Conservation (phyloP, 2,329 filamentous ascomycete species). For the Huntiella savannae region DNA sequence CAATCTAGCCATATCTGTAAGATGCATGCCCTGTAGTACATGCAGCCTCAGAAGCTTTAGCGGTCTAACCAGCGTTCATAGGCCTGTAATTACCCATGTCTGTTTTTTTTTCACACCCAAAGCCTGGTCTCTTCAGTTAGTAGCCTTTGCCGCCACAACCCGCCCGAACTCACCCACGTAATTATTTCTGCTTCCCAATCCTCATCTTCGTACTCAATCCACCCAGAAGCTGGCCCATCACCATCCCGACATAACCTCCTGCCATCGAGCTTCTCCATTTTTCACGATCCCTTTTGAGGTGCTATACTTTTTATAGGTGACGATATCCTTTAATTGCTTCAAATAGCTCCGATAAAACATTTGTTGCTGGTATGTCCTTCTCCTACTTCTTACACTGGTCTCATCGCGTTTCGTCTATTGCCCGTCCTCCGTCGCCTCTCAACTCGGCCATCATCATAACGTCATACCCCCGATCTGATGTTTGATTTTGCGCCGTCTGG, state of each 20-base stretch:
- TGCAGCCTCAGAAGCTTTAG: too few relatives aligned
- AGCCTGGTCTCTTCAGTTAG: too few relatives aligned
- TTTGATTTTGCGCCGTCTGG: too few relatives aligned
- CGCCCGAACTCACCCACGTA: background rate
- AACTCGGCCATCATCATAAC: constrained; percentile 7
- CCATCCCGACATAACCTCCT: constrained; percentile 9
- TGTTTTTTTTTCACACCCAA: too few relatives aligned
- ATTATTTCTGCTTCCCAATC: constrained; percentile 11
- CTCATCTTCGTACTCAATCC: constrained; percentile 9
- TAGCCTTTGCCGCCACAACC: background rate
- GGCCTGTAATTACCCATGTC: too few relatives aligned
- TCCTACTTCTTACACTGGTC: background rate
- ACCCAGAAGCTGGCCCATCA: constrained; percentile 10
- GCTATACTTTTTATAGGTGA: background rate
- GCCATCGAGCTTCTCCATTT: constrained; percentile 1
- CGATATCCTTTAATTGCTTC: too few relatives aligned
- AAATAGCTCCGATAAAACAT: background rate
- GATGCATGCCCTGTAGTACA: too few relatives aligned
- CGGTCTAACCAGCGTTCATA: too few relatives aligned
- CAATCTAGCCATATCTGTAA: too few relatives aligned
- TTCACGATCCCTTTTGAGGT: constrained; percentile 6
- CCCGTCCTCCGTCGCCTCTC: constrained; percentile 3
- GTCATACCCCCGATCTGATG: background rate
- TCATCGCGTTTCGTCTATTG: constrained; percentile 11
- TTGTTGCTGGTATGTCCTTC: background rate